phyloP scores from a whole-genome alignment of 441 rosid genomes.

The Cnidoscolus chayamansa region DNA sequence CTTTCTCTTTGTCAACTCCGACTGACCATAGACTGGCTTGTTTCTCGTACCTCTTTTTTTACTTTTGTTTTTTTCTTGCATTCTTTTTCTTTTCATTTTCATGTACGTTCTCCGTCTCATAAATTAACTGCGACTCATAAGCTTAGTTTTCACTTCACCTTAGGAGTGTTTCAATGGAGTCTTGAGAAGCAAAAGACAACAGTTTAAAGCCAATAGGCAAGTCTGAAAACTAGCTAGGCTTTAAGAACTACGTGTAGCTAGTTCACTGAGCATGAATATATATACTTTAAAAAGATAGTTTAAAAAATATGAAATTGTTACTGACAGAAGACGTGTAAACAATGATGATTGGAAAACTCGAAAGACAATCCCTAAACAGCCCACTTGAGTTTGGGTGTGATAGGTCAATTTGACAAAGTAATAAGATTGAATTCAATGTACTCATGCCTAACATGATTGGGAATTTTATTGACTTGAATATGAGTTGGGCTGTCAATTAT shows the following conservation, averaged over 20 bases:
- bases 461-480: not conserved
- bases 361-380: not conserved
- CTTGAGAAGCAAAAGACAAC: no score
- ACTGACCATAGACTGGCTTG: constrained; percentile 12
- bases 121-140: not conserved
- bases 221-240: no score
- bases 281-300: no score
- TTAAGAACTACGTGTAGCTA: no score
- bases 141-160: no score
- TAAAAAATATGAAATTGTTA: no score
- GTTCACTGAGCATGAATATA: no score
- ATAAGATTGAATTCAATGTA: not conserved
- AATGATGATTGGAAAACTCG: not conserved
- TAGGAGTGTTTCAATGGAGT: no score
- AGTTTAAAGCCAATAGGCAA: no score
- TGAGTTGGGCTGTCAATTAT: not conserved
- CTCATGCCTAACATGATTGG: constrained; percentile 5
- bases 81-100: not conserved
- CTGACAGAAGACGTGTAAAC: no score
- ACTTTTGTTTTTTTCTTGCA: not conserved
- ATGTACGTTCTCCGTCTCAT: not conserved
- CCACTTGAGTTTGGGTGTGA: not conserved
- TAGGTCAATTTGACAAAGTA: not conserved
- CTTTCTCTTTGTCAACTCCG: not conserved
- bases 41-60: not conserved